Evolutionary conservation across 2,329 filamentous ascomycete species (phyloP).

Genomic region (Fusarium caatingaense): DNA sequence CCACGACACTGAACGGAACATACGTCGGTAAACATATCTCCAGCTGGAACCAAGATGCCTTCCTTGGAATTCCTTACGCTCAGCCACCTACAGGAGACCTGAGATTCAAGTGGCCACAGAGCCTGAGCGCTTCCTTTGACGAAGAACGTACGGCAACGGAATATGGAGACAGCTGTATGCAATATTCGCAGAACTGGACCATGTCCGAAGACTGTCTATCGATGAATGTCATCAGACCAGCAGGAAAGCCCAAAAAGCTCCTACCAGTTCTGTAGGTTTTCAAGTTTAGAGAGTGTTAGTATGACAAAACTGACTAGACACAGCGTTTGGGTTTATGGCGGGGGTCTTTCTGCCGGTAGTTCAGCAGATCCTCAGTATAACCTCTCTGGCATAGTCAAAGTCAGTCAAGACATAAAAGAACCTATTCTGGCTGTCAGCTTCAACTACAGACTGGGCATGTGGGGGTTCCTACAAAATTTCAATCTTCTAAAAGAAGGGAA

Average conservation of each 20-base stretch:
- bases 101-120: constrained; percentile 52
- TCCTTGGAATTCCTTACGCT: constrained; percentile 56
- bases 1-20: constrained; percentile 42
- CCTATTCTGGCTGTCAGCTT: constrained; percentile 65
- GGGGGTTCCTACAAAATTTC: constrained; percentile 63
- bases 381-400: constrained; percentile 56
- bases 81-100: constrained; percentile 52
- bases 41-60: constrained; percentile 53
- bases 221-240: constrained; percentile 56
- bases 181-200: constrained; percentile 56
- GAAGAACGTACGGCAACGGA: constrained; percentile 54
- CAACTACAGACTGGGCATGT: constrained; percentile 65
- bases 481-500: constrained; percentile 57
- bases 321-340: constrained; percentile 68
- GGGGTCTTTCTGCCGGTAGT: constrained; percentile 64
- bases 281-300: rapidly evolving
- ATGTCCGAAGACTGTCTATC: constrained; percentile 63
- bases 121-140: constrained; percentile 49
- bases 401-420: constrained; percentile 62
- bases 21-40: constrained; percentile 49
- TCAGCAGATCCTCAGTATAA: constrained; percentile 60
- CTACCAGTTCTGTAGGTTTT: constrained; percentile 52
- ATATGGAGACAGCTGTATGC: constrained; percentile 60
- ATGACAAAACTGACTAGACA: background rate
- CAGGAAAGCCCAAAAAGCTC: constrained; percentile 47